Evolutionary conservation across 805 yeast species (phyloP), one percentile per base, ranked within the genome.

Genomic region (Dipodascus albidus): DNA sequence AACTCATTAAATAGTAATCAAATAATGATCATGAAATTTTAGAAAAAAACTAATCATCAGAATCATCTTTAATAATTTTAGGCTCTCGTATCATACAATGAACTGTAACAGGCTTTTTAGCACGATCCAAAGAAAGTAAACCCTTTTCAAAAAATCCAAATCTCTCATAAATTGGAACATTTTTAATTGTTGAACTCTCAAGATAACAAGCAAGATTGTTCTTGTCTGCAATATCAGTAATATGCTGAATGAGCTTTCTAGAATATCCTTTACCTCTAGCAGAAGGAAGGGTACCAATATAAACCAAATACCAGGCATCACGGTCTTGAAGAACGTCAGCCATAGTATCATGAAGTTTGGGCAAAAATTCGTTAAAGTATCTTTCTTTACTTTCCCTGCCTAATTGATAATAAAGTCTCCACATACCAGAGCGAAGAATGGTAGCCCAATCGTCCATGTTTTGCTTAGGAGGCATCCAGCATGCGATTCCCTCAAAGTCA

Each of bases 241-340:
- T 78, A 62, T 70, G 72, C 56, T 78, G 76, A 51, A 80, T 67
- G 55, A 80, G 67, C 55, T 72, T 67, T 61, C 78, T 71, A 35
- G 82, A 81, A 58, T 78, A 70, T 21, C 83, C 83, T 60, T 76
- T 77, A 52, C 85, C 84, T 61, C 81, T 70, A 67, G 80, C 80
- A 44, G 72, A 64, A 4, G 82, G 81, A 48, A 77, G 68, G 22
- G 81, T 78, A 47, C 83, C 83, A 52, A 80, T 70, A 62, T 80
- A 83, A 49, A 76, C 72, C 57, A 80, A 69, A 62, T 80, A 80
- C 83, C 84, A 80, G 52, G 78, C 65, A 50, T 64, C 66, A 17
- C 69, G 67, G 2, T 71, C 70, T 22, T 73, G 72, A 51, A 80
- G 64, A 15, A 75, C 75, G 19, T 71, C 70, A 19, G 50, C 48